A percentile compares a stretch with the other conserved stretches of the same genome.
phyloP scores from a whole-genome alignment of 176 grass and related monocot species.

The Triticum turgidum region DNA sequence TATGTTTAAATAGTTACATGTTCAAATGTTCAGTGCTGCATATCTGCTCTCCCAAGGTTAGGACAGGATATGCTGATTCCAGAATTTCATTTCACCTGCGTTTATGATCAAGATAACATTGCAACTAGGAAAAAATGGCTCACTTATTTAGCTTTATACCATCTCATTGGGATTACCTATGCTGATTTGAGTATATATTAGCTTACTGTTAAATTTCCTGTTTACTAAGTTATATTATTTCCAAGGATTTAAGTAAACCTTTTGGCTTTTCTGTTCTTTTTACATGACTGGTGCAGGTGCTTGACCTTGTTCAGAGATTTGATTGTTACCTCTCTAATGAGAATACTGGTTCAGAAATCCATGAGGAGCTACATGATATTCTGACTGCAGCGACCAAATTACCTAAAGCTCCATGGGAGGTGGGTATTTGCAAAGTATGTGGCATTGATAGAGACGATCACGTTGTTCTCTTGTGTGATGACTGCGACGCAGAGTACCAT shows the following conservation, averaged over 20 bases:
- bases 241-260: background rate
- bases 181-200: conserved; percentile 8
- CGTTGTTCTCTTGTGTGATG: no score
- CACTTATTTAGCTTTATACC: background rate
- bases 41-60: background rate
- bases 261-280: background rate
- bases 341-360: no score
- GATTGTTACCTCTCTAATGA: no score
- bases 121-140: background rate
- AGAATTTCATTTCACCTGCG: conserved; percentile 3
- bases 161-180: background rate
- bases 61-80: background rate
- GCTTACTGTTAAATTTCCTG: conserved; percentile 17
- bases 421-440: no score
- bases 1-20: background rate
- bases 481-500: no score
- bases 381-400: no score
- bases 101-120: background rate
- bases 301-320: no score
- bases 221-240: conserved; percentile 5
- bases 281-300: no score
- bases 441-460: no score
- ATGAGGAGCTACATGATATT: no score
- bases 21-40: background rate
- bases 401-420: no score